phyloP scores from a whole-genome alignment of 805 yeast species.

The Priceomyces haplophilus region DNA sequence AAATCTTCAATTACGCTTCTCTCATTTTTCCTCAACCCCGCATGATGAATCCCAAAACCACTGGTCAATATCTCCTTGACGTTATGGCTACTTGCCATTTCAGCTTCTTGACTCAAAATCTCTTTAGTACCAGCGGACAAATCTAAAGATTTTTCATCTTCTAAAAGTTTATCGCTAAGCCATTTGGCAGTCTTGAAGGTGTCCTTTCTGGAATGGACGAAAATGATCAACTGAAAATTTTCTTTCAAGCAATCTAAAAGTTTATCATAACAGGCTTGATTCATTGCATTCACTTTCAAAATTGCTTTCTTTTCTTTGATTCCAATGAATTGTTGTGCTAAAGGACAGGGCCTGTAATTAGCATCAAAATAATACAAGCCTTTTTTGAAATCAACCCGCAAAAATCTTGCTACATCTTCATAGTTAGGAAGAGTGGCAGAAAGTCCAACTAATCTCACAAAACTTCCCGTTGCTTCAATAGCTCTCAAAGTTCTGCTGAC shows the following conservation, averaged over 20 bases:
- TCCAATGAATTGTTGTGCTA: slow-evolving; percentile 85
- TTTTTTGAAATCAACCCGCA: slow-evolving; percentile 54
- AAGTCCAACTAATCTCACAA: slow-evolving; percentile 73
- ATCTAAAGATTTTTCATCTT: slow-evolving; percentile 50
- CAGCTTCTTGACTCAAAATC: slow-evolving; percentile 63
- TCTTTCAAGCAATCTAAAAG: slow-evolving; percentile 58
- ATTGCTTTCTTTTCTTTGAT: slow-evolving; percentile 79
- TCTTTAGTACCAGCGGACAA: slow-evolving; percentile 58
- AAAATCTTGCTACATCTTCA: slow-evolving; percentile 77
- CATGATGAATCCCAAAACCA: slow-evolving; percentile 91
- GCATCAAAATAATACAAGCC: slow-evolving; percentile 83
- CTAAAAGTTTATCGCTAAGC: slow-evolving; percentile 59
- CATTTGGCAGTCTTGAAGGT: slow-evolving; percentile 80
- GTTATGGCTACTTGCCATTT: slow-evolving; percentile 48
- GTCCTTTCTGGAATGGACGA: slow-evolving; percentile 93
- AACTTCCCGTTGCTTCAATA: slow-evolving; percentile 39
- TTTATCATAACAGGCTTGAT: slow-evolving; percentile 81
- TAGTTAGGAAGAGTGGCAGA: slow-evolving; percentile 94
- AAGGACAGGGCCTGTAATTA: slow-evolving; percentile 86
- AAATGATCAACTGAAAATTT: slow-evolving; percentile 78
- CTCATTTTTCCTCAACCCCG: slow-evolving; percentile 74
- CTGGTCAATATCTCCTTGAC: slow-evolving; percentile 58
- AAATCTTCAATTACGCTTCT: slow-evolving; percentile 78
- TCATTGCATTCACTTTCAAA: slow-evolving; percentile 76
- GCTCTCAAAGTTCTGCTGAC: slow-evolving; percentile 69